Base-by-base conservation (phyloP, 306 rosid genomes). In the Vigna trinervia region DNA sequence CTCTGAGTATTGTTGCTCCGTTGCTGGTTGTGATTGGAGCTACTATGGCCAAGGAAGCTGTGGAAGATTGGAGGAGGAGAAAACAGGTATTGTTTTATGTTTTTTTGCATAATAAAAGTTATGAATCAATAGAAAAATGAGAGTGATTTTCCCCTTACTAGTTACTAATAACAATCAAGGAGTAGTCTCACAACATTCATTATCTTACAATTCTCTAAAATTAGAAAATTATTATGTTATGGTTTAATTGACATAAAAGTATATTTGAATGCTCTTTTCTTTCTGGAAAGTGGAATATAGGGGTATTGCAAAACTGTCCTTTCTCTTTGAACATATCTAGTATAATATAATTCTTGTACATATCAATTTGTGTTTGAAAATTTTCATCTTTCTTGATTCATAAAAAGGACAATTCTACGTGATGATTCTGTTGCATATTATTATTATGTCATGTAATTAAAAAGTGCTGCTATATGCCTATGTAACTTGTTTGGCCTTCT, bases 41-140 rank as follows among this genome's bases (percentile, higher is more conserved):
- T 80, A 91, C 97, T 11, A 85, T 89, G 93, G 91, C 73, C 52
- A 93, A 93, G 87, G 98, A 93, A 85, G 98, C 87, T 53, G 90
- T 93, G 34, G 98, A 93, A 86, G 98, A 93, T 86, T 93, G 98
- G 98, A 87, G 93, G 86, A 88, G 98, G 81, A 89, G 93, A 88
- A 91, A 74, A 51, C 98, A 93, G 92, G 98, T 91, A 83, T 52
- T 41, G 10, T 74, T 69, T 50, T 52, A 28, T 47, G 68, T 1
- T 58, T 0, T 43, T 38, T 46, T 69, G 36, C 56, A 54, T 71
- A 17, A 53, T 14, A 65, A 17, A 71, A 43, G 12, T 69, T 30
- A 28, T 66, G 50, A 12, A 38, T 39, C 23, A 74, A n/a, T 46
- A 3, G 45, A 52, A 32, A 34, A 22, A 51, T 56, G 30, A 15